These are phyloP conservation scores for Chytriomyces hyalinus DNA, from an alignment of 192 early-diverging fungal genomes.

Conservation along the genomic window DNA sequence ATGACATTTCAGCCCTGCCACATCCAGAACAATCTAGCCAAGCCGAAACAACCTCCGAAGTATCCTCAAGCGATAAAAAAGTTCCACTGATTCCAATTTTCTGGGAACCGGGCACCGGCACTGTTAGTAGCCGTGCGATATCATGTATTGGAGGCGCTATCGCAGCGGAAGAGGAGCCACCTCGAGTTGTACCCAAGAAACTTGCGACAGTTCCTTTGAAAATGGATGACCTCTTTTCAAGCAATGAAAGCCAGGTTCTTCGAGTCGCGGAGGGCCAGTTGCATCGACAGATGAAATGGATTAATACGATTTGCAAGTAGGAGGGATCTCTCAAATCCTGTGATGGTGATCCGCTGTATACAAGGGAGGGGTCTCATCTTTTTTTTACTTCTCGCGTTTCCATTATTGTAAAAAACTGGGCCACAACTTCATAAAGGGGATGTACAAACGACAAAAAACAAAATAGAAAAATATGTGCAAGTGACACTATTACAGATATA, in stretches of 20 bases:
- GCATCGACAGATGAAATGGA: constrained; percentile 5
- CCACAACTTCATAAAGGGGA: too few species aligned
- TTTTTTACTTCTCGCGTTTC: too few species aligned
- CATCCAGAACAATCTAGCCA: not conserved
- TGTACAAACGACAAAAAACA: too few species aligned
- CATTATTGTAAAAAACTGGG: too few species aligned
- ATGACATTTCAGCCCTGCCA: not conserved
- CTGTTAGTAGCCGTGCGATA: not conserved
- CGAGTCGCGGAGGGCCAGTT: not conserved
- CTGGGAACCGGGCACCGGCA: not conserved
- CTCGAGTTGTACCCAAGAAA: not conserved
- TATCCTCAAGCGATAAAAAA: not conserved
- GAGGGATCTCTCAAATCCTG: too few species aligned
- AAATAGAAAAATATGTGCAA: too few species aligned
- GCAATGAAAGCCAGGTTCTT: not conserved
- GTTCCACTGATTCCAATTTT: not conserved
- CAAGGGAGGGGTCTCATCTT: too few species aligned
- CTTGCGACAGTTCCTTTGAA: not conserved
- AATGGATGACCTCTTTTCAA: constrained; percentile 9
- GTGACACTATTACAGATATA: too few species aligned
- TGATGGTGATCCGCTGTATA: too few species aligned
- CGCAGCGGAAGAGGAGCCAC: not conserved
- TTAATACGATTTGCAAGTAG: not conserved
- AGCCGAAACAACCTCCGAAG: not conserved
- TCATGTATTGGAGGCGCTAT: not conserved